Base-by-base conservation (phyloP, 306 rosid species). In the Trifolium subterraneum region DNA sequence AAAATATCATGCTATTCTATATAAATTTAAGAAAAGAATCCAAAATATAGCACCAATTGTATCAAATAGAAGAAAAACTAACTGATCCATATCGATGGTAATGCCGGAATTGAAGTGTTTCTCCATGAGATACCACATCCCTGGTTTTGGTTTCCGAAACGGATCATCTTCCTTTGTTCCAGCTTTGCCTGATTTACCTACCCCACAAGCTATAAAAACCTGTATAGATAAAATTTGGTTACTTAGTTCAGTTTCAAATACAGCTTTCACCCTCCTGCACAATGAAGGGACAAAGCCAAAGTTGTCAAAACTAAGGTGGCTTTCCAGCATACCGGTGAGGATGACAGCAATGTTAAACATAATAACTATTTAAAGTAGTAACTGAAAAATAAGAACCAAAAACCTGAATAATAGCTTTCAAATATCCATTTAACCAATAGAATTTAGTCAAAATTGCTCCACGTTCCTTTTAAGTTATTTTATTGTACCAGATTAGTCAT, bases 51-150 rank as follows among this genome's bases (percentile, higher is more conserved):
- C 55, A 80, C n/a, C 39, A 41, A 54, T 7, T n/a, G 29, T 60
- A 72, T 23, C 36, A 47, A 68, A 69, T 52, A 64, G 73, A 81
- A 81, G 39, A 82, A 73, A 36, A 69, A 74, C 69, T 89, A 83
- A 93, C 98, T 88, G 88, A 76, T 93, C 83, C 89, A 83, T 84
- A 68, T 91, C 94, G 65, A 93, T 78, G 82, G 90, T 47, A 74
- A 90, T 84, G 87, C 84, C 91, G 12, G 91, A 88, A 84, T 94
- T 94, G 80, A 94, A 88, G 87, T 94, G 93, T 61, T 83, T 78
- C 80, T 83, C 87, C 95, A 94, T 84, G 59, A 94, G 85, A 27
- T 80, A 75, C 98, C 98, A 94, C 98, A 94, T 86, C 84, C 98
- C 96, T 0, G 91, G 84, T 71, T 90, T 81, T 16, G 98, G 98